phyloP scores from a whole-genome alignment of 1,139 yeast species.

The Taiozyma sp. region DNA sequence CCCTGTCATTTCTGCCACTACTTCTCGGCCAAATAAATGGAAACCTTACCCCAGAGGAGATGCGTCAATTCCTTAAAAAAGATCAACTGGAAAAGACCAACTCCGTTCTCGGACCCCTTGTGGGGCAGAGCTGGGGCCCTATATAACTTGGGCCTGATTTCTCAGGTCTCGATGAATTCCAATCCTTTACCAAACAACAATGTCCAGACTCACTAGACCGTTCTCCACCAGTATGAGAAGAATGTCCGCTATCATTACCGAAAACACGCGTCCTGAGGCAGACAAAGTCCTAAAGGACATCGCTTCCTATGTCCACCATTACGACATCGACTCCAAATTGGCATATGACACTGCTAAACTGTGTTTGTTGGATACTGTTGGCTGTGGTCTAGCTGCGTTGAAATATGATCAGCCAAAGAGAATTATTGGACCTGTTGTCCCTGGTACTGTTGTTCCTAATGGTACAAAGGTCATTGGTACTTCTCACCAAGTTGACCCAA shows the following conservation, averaged over 20 bases:
- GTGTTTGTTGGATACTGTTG: slow-evolving; percentile 51
- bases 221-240: slow-evolving; percentile 3
- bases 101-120: background rate
- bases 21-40: background rate
- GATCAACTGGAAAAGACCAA: background rate
- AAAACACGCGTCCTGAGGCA: slow-evolving; percentile 43
- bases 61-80: background rate
- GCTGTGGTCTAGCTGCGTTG: slow-evolving; percentile 58
- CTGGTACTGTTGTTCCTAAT: slow-evolving; percentile 49
- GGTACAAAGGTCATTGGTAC: slow-evolving; percentile 55
- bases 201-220: slow-evolving; percentile 1
- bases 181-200: background rate
- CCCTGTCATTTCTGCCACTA: background rate
- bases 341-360: slow-evolving; percentile 51
- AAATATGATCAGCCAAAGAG: slow-evolving; percentile 45
- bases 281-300: slow-evolving; percentile 46
- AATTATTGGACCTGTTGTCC: slow-evolving; percentile 50
- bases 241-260: slow-evolving; percentile 27
- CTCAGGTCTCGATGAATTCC: background rate
- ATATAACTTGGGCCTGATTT: background rate
- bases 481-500: slow-evolving; percentile 44
- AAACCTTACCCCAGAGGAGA: background rate
- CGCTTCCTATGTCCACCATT: slow-evolving; percentile 46
- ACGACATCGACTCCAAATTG: slow-evolving; percentile 38
- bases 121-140: background rate